Evolutionary conservation across 352 stramenopile genomes (phyloP).

Genomic region (Phytopythium ostracodes): DNA sequence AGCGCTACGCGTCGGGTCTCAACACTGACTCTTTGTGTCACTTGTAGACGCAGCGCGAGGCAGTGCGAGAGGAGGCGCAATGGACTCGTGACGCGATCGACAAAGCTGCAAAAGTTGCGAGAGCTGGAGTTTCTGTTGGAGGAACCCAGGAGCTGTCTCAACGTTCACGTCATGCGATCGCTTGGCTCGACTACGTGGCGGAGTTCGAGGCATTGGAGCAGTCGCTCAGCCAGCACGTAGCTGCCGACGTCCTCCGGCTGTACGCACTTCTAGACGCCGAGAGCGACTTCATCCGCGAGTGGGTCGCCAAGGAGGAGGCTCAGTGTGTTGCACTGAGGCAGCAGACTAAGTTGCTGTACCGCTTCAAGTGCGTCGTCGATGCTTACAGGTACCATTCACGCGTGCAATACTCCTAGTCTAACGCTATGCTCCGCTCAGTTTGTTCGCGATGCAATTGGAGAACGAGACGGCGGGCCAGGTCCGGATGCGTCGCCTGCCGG

Average conservation of each 20-base stretch:
- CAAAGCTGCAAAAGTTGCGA: not conserved
- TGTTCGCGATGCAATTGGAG: constrained; percentile 60
- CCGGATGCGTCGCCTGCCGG: constrained; percentile 38
- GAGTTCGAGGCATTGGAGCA: constrained; percentile 22
- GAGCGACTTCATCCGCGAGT: constrained; percentile 32
- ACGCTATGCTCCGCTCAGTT: constrained; percentile 20
- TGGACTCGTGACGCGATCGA: not conserved
- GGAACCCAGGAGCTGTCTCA: not conserved
- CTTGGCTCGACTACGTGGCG: constrained; percentile 14
- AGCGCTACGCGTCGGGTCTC: not conserved
- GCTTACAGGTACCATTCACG: not conserved
- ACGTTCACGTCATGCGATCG: not conserved
- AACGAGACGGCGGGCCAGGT: constrained; percentile 58
- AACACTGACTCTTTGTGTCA: not conserved
- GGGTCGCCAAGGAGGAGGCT: constrained; percentile 20
- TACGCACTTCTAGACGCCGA: constrained; percentile 51
- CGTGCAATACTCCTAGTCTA: too few relatives aligned
- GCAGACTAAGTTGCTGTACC: constrained; percentile 33
- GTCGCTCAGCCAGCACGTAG: constrained; percentile 26
- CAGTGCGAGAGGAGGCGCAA: not conserved
- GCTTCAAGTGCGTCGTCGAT: constrained; percentile 33
- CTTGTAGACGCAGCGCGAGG: not conserved
- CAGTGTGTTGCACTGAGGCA: constrained; percentile 24
- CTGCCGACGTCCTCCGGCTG: constrained; percentile 28
- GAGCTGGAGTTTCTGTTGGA: not conserved